Evolutionary conservation across 2,329 filamentous ascomycete genomes (phyloP), one percentile per base, ranked within the genome.

Genomic region (Sporothrix pallida): DNA sequence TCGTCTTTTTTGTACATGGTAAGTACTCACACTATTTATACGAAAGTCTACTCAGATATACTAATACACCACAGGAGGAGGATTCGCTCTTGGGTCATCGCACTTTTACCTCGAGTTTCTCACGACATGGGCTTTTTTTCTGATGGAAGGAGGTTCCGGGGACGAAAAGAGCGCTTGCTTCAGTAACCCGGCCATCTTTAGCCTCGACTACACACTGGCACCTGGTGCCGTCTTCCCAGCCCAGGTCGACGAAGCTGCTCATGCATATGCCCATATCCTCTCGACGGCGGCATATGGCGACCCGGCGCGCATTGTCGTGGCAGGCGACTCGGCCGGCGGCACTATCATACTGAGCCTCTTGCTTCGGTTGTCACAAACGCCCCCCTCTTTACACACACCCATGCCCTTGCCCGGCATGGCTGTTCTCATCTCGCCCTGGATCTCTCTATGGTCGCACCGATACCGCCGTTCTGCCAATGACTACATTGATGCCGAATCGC

Each of bases 91-190:
- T 90, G 94, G 93, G 2, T 94, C 92, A 13, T 85, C 87, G 20
- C 92, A 92, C 82, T 97, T 97, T 81, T 97, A 97, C 80, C 87
- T 95, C 50, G 94, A 97, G 78, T 96, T 95, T 77, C 85, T 97
- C 2, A 83, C 95, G 72, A 88, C 89, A 9, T 94, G 91, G 91
- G 83, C 93, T 13, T 84, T 86, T 60, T 83, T 94, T 20, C 85
- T 97, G 54, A 85, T 88, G 42, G n/a, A 67, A 9, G 62, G 42
- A 1, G 9, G 42, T 17, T 5, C 20, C 10, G 62, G 20, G 91
- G 94, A 23, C 20, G 62, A 48, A 12, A 48, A 48, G n/a, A 6
- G 9, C 9, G n/a, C 42, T 20, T 3, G 9, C 42, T 67, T 67
- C 20, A 12, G 12, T 9, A 67, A 67, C 42, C 62, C 42, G n/a